Evolutionary conservation across 345 rosid genomes (phyloP).

Genomic region (Ailanthus altissimus): DNA sequence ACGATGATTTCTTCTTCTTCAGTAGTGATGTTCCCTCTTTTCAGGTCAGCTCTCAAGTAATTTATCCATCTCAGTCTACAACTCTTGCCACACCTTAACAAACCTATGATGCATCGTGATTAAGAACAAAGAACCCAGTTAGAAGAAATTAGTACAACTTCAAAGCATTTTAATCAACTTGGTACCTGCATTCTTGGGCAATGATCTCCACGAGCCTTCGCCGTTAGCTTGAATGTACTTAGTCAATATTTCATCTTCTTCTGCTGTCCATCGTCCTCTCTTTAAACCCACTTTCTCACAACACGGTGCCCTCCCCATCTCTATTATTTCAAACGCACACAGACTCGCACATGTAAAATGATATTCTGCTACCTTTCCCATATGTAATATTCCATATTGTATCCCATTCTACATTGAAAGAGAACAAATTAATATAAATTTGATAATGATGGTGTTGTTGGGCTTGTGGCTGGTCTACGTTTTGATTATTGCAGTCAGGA

Average conservation of each 20-base stretch:
- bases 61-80: constrained; percentile 96
- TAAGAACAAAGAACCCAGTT: background rate
- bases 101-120: constrained; percentile 35
- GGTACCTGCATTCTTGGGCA: constrained; percentile 85
- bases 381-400: too few relatives aligned
- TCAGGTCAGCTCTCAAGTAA: constrained; percentile 73
- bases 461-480: background rate
- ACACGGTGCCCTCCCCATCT: constrained; percentile 88
- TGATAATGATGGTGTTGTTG: too few relatives aligned
- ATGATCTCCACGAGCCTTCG: constrained; percentile 86
- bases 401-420: too few relatives aligned
- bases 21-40: constrained; percentile 78
- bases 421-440: too few relatives aligned
- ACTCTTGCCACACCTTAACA: constrained; percentile 90
- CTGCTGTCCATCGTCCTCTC: constrained; percentile 85
- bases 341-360: background rate
- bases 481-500: background rate
- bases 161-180: background rate
- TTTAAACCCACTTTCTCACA: constrained; percentile 85
- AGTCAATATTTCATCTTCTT: constrained; percentile 72
- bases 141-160: background rate
- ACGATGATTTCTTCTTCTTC: constrained; percentile 78
- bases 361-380: too few relatives aligned
- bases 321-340: constrained; percentile 9
- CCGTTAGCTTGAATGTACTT: constrained; percentile 69